These are phyloP conservation scores for Immersiella caudata DNA, from an alignment of 495 filamentous ascomycete species.

Conservation along the genomic window DNA sequence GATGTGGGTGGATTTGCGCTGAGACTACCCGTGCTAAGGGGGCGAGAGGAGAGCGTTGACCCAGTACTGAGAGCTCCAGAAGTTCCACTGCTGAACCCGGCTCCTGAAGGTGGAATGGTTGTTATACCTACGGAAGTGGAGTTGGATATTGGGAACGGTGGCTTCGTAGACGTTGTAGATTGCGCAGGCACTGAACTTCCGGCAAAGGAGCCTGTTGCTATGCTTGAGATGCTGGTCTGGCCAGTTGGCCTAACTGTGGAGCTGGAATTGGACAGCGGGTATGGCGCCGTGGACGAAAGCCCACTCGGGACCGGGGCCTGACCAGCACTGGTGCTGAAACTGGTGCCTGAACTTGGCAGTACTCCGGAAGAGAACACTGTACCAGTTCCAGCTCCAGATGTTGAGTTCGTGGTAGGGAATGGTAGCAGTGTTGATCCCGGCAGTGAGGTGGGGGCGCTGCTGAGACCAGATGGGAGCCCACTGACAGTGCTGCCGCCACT, in stretches of 20 bases:
- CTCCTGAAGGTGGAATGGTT: neutral
- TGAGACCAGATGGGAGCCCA: neutral
- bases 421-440: neutral
- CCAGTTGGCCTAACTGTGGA: constrained; percentile 10
- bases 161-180: neutral
- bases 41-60: neutral
- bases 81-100: neutral
- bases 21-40: neutral
- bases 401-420: constrained; percentile 29
- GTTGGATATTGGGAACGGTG: constrained; percentile 1
- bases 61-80: neutral
- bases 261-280: constrained; percentile 28
- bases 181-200: neutral
- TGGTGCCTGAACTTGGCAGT: constrained; percentile 6
- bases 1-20: neutral
- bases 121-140: neutral
- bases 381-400: constrained; percentile 20
- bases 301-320: neutral
- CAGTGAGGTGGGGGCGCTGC: neutral
- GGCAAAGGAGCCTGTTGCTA: neutral
- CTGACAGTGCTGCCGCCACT: constrained; percentile 16
- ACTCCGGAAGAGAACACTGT: constrained; percentile 5
- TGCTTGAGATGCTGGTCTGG: neutral
- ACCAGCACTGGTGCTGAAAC: neutral
- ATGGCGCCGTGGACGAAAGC: constrained; percentile 19